Conservation (phyloP, 495 filamentous ascomycete species). For the Talaromyces trachyspermus region DNA sequence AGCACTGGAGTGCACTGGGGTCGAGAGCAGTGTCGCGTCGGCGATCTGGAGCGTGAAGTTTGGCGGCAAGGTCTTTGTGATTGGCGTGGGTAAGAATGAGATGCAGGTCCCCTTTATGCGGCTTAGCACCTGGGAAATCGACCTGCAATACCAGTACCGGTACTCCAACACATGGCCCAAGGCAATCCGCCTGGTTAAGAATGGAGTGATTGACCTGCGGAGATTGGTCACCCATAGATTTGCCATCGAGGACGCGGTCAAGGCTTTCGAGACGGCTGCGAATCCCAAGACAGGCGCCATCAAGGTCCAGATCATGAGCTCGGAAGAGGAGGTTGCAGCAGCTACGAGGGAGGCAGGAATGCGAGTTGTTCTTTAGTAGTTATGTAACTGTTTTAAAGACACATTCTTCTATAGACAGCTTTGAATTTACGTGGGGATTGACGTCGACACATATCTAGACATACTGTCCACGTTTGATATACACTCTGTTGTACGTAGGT, state of each 20-base stretch:
- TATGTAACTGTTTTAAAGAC: background rate
- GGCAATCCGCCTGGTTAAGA: slow-evolving; percentile 80
- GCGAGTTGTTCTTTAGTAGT: background rate
- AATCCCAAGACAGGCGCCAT: slow-evolving; percentile 90
- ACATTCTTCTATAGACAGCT: no score
- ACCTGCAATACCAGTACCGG: slow-evolving; percentile 91
- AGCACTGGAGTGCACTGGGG: slow-evolving; percentile 83
- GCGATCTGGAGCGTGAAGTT: slow-evolving; percentile 87
- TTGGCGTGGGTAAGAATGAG: slow-evolving; percentile 89
- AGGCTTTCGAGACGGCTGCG: slow-evolving; percentile 81
- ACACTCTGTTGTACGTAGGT: no score
- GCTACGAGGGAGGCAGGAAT: background rate
- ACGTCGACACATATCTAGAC: no score
- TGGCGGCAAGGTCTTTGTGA: slow-evolving; percentile 88
- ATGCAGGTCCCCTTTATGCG: slow-evolving; percentile 93
- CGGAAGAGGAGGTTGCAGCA: slow-evolving; percentile 32
- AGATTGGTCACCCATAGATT: slow-evolving; percentile 85
- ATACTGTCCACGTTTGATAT: no score
- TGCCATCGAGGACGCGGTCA: slow-evolving; percentile 72
- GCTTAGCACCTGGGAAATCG: slow-evolving; percentile 81
- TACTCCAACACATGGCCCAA: slow-evolving; percentile 94
- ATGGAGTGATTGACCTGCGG: slow-evolving; percentile 69
- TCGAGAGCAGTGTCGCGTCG: slow-evolving; percentile 77
- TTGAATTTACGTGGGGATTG: no score
- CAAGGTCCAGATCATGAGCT: slow-evolving; percentile 78